phyloP scores from a whole-genome alignment of 441 rosid genomes.

The Raphanus hybrid region DNA sequence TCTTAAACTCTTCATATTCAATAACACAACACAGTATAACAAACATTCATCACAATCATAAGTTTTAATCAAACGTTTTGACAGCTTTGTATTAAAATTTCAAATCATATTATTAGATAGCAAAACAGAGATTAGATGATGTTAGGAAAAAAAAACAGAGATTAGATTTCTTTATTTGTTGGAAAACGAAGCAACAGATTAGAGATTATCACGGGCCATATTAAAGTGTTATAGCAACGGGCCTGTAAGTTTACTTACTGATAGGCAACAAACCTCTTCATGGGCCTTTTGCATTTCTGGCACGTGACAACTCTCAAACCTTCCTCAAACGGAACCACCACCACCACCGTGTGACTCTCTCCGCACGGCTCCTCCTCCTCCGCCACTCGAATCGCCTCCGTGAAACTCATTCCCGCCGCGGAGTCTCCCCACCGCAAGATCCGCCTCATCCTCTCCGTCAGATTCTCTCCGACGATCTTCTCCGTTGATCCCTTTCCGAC shows the following conservation, averaged over 20 bases:
- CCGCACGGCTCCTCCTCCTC: constrained; percentile 49
- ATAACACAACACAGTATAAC: not conserved
- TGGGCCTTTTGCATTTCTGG: constrained; percentile 61
- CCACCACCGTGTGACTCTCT: constrained; percentile 41
- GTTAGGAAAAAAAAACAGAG: not conserved
- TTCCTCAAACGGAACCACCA: constrained; percentile 52
- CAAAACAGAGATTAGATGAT: not conserved
- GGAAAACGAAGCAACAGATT: not conserved
- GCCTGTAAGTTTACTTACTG: constrained; percentile 48
- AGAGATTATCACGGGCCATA: not conserved
- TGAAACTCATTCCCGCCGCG: constrained; percentile 49
- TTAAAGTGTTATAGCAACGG: not conserved
- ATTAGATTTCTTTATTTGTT: constrained; percentile 3
- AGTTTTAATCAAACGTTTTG: not conserved
- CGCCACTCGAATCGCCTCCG: constrained; percentile 54
- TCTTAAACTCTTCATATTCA: not conserved
- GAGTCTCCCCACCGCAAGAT: constrained; percentile 54
- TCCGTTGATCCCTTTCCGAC: constrained; percentile 54
- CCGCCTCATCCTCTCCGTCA: constrained; percentile 48
- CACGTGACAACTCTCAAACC: constrained; percentile 52
- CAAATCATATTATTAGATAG: not conserved
- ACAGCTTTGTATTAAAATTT: not conserved
- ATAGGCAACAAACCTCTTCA: constrained; percentile 62
- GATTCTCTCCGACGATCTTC: constrained; percentile 44
- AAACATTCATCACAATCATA: not conserved